These are phyloP conservation scores for Ophiostoma pallidulum DNA, from an alignment of 2,329 filamentous ascomycete genomes.

Conservation along the genomic window DNA sequence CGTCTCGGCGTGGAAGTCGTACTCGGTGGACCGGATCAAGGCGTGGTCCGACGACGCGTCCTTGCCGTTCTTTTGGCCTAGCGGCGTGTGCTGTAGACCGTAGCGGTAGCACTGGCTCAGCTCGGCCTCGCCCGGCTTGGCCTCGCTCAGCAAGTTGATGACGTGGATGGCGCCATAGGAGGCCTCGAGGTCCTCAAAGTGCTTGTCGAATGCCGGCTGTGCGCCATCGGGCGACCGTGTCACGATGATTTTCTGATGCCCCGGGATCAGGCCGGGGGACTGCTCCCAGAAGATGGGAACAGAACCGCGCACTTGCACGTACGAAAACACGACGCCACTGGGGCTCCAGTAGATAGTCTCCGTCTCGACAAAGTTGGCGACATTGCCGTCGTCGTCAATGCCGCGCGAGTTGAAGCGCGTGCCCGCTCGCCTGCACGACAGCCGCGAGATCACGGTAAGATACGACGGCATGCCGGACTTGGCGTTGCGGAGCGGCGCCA, in stretches of 20 bases:
- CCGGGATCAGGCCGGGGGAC: conserved; percentile 73
- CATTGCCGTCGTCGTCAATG: conserved; percentile 94
- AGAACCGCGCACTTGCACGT: conserved; percentile 84
- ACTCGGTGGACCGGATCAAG: conserved; percentile 73
- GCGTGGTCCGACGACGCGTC: conserved; percentile 54
- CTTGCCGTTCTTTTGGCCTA: conserved; percentile 47
- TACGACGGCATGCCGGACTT: conserved; percentile 68
- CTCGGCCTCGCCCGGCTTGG: conserved; percentile 78
- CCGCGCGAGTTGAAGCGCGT: conserved; percentile 96
- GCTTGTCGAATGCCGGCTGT: conserved; percentile 89
- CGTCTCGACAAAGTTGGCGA: conserved; percentile 97
- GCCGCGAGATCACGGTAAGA: conserved; percentile 79
- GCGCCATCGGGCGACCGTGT: conserved; percentile 84
- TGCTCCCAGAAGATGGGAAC: conserved; percentile 98
- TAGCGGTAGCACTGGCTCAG: conserved; percentile 70
- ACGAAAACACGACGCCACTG: conserved; percentile 73
- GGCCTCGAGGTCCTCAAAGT: conserved; percentile 79
- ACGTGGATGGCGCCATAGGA: conserved; percentile 87
- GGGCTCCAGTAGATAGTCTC: conserved; percentile 88
- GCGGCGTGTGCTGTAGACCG: conserved; percentile 63
- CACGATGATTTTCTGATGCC: conserved; percentile 88
- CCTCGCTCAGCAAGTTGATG: conserved; percentile 85
- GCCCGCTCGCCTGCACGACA: conserved; percentile 84
- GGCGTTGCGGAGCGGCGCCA: conserved; percentile 57
- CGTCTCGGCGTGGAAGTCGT: conserved; percentile 94